phyloP scores from a whole-genome alignment of 441 rosid species.

The Populus trichocarpa region DNA sequence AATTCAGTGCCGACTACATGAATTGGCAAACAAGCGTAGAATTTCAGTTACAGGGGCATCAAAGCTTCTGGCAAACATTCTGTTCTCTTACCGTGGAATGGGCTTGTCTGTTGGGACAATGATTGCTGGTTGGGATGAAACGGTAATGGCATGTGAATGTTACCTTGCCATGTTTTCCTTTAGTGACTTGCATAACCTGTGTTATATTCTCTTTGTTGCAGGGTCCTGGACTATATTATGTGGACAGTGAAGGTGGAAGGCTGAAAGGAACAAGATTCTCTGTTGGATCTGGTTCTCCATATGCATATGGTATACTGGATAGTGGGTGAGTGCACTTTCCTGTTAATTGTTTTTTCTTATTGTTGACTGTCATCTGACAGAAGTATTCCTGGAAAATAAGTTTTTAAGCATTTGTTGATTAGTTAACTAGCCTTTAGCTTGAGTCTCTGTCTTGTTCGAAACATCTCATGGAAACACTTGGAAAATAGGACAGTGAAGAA shows the following conservation, averaged over 20 bases:
- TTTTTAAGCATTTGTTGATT: neutral
- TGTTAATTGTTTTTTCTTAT: neutral
- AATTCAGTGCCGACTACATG: conserved; percentile 87
- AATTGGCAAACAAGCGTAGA: conserved; percentile 95
- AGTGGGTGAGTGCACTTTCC: conserved; percentile 60
- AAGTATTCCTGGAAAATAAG: neutral
- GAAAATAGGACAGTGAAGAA: neutral
- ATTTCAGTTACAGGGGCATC: conserved; percentile 98
- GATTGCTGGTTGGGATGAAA: conserved; percentile 99
- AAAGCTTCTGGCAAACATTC: conserved; percentile 93
- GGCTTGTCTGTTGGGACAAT: conserved; percentile 97
- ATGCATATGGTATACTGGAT: conserved; percentile 95
- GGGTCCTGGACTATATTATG: conserved; percentile 99
- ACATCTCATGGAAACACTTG: neutral
- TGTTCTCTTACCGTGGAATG: conserved; percentile 97
- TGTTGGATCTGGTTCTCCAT: conserved; percentile 99
- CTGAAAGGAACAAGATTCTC: conserved; percentile 91
- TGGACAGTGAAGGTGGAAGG: conserved; percentile 99
- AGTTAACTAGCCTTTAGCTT: neutral
- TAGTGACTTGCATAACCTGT: neutral
- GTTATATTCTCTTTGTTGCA: conserved; percentile 24
- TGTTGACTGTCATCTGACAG: neutral
- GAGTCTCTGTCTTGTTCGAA: neutral
- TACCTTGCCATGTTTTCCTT: neutral
- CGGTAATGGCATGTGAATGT: conserved; percentile 38